Evolutionary conservation across 2,329 filamentous ascomycete species (phyloP).

Genomic region (Rosellinia necatrix): DNA sequence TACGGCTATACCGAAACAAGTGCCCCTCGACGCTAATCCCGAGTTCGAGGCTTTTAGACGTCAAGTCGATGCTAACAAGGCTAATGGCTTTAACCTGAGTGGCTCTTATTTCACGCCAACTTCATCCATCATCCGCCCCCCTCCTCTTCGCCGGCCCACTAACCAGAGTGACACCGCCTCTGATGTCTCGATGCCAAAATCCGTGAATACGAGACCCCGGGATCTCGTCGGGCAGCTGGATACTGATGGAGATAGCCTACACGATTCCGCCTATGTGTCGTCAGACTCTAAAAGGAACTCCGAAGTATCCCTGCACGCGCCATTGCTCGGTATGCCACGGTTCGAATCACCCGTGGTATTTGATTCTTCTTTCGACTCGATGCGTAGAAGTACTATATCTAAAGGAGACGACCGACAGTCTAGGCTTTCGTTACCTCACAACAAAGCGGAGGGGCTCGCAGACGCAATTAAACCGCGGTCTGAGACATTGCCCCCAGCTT

Average conservation of each 20-base stretch:
- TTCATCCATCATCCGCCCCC: constrained; percentile 45
- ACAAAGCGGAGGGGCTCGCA: constrained; percentile 48
- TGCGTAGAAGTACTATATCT: constrained; percentile 43
- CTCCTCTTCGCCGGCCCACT: constrained; percentile 53
- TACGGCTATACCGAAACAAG: constrained; percentile 68
- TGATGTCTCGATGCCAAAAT: constrained; percentile 38
- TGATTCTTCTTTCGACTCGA: constrained; percentile 42
- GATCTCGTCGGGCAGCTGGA: constrained; percentile 45
- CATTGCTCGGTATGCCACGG: constrained; percentile 48
- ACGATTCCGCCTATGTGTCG: constrained; percentile 61
- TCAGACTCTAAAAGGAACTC: constrained; percentile 59
- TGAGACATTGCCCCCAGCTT: constrained; percentile 57
- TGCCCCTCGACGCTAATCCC: constrained; percentile 75
- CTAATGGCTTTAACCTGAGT: constrained; percentile 54
- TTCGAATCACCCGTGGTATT: constrained; percentile 51
- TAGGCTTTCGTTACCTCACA: constrained; percentile 58
- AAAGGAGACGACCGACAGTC: constrained; percentile 57
- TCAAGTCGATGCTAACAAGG: constrained; percentile 69
- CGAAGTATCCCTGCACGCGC: constrained; percentile 50
- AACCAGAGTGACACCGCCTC: constrained; percentile 51
- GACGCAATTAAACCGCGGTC: constrained; percentile 44
- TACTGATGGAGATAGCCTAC: constrained; percentile 50
- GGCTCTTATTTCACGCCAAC: constrained; percentile 51
- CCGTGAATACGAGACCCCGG: constrained; percentile 28
- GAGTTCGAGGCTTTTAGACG: constrained; percentile 81